phyloP scores from a whole-genome alignment of 768 basidiomycete genomes.

The Termitomyces sp. region DNA sequence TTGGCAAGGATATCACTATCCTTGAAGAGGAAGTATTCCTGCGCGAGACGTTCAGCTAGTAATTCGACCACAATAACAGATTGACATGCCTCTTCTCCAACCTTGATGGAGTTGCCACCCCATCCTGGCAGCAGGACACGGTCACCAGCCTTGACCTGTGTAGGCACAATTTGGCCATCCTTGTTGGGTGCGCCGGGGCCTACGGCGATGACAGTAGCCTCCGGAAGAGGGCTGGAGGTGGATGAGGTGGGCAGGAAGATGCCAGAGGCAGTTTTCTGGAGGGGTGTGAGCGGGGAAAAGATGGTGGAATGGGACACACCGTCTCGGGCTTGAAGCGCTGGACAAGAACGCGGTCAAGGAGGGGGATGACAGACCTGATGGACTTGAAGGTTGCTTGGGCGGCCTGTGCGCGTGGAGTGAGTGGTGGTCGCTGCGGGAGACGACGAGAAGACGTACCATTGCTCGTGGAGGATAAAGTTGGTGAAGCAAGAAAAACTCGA shows the following conservation, averaged over 20 bases:
- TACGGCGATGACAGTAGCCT: conserved; percentile 93
- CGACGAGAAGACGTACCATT: conserved; percentile 9
- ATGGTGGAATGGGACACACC: conserved; percentile 41
- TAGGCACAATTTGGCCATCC: conserved; percentile 71
- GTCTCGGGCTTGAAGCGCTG: conserved; percentile 97
- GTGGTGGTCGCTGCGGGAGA: background rate
- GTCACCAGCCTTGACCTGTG: conserved; percentile 83
- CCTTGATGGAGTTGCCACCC: conserved; percentile 95
- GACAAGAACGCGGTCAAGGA: conserved; percentile 94
- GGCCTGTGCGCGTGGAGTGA: conserved; percentile 40
- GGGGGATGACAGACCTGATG: conserved; percentile 85
- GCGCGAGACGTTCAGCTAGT: background rate
- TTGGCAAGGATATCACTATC: conserved; percentile 95
- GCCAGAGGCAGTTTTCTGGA: conserved; percentile 94
- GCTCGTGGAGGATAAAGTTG: background rate
- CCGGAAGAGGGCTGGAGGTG: conserved; percentile 82
- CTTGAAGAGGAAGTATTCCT: conserved; percentile 96
- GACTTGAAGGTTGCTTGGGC: conserved; percentile 92
- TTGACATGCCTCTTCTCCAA: conserved; percentile 85
- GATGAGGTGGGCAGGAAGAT: conserved; percentile 94
- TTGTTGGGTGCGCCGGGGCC: conserved; percentile 94
- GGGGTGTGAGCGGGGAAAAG: background rate
- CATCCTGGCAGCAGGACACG: conserved; percentile 91
- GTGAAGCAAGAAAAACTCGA: conserved; percentile 9
- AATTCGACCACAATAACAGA: background rate